Percentiles rank a stretch among this genome's conserved stretches.
phyloP scores from a whole-genome alignment of 1,139 yeast genomes.

The Geotrichum phurueaensis region DNA sequence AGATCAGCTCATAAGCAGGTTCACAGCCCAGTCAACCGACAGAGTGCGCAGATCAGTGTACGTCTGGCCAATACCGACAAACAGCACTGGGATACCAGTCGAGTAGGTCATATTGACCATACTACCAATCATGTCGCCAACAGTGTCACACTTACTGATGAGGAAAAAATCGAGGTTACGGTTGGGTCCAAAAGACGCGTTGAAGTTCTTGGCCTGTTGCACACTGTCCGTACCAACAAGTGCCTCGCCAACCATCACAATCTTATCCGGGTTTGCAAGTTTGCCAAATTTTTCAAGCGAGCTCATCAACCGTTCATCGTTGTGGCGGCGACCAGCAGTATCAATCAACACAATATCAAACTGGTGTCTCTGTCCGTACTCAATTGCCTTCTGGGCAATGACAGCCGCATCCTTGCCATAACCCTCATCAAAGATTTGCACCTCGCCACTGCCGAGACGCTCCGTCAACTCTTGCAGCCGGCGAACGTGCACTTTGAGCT shows the following conservation, averaged over 20 bases:
- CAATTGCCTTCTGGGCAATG: constrained; percentile 91
- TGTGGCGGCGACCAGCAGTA: constrained; percentile 96
- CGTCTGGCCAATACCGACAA: constrained; percentile 96
- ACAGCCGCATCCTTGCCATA: constrained; percentile 96
- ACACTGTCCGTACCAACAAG: constrained; percentile 96
- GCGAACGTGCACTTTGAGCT: constrained; percentile 85
- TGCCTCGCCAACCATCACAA: constrained; percentile 98
- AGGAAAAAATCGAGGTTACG: constrained; percentile 84
- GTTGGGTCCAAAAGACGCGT: constrained; percentile 83
- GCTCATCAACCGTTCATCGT: constrained; percentile 92
- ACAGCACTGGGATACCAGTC: constrained; percentile 88
- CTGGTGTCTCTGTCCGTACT: constrained; percentile 56
- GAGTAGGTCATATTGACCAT: constrained; percentile 98
- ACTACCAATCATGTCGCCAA: constrained; percentile 92
- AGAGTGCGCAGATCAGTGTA: constrained; percentile 92
- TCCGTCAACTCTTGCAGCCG: constrained; percentile 62
- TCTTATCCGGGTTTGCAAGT: constrained; percentile 91
- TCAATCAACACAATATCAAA: constrained; percentile 90
- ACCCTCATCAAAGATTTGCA: constrained; percentile 88
- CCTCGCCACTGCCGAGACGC: constrained; percentile 48
- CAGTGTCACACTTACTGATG: constrained; percentile 93
- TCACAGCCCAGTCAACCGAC: constrained; percentile 89
- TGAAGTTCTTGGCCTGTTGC: constrained; percentile 88
- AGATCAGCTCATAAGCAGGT: constrained; percentile 57
- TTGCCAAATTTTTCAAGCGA: constrained; percentile 93